phyloP scores from a whole-genome alignment of 2,329 filamentous ascomycete species.

The Coniella lustricola region DNA sequence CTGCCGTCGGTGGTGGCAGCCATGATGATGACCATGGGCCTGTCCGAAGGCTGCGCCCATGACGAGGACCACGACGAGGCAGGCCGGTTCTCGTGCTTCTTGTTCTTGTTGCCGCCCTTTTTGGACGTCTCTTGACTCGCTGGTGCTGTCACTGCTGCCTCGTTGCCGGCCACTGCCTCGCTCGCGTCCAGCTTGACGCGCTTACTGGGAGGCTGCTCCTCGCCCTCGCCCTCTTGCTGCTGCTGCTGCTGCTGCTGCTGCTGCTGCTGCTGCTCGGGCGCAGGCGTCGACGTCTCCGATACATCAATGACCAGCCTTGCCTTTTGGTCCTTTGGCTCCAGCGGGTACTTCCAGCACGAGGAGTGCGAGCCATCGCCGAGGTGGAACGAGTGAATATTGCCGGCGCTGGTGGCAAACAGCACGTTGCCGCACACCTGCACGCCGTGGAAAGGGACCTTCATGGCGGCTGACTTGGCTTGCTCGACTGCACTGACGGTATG shows the following conservation, averaged over 20 bases:
- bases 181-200: slow-evolving; percentile 21
- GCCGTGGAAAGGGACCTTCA: slow-evolving; percentile 58
- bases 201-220: slow-evolving; percentile 24
- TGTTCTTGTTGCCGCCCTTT: slow-evolving; percentile 22
- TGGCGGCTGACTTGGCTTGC: slow-evolving; percentile 15
- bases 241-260: slow-evolving; percentile 2
- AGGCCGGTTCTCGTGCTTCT: slow-evolving; percentile 16
- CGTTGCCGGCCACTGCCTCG: slow-evolving; percentile 13
- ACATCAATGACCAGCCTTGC: slow-evolving; percentile 4
- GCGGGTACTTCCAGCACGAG: slow-evolving; percentile 53
- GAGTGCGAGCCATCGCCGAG: slow-evolving; percentile 50
- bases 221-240: too few relatives aligned
- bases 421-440: slow-evolving; percentile 47
- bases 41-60: slow-evolving; percentile 9
- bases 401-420: slow-evolving; percentile 68
- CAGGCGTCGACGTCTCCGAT: slow-evolving; percentile 7
- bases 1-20: slow-evolving; percentile 55
- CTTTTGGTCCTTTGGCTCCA: slow-evolving; percentile 23
- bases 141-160: slow-evolving; percentile 9
- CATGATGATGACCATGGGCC: slow-evolving; percentile 57
- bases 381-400: slow-evolving; percentile 62
- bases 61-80: slow-evolving; percentile 4
- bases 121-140: slow-evolving; percentile 22
- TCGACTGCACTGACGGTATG: neutral
- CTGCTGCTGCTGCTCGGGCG: neutral